Evolutionary conservation across 768 basidiomycete genomes (phyloP).

Genomic region (Phlebiopsis flavidoalba): DNA sequence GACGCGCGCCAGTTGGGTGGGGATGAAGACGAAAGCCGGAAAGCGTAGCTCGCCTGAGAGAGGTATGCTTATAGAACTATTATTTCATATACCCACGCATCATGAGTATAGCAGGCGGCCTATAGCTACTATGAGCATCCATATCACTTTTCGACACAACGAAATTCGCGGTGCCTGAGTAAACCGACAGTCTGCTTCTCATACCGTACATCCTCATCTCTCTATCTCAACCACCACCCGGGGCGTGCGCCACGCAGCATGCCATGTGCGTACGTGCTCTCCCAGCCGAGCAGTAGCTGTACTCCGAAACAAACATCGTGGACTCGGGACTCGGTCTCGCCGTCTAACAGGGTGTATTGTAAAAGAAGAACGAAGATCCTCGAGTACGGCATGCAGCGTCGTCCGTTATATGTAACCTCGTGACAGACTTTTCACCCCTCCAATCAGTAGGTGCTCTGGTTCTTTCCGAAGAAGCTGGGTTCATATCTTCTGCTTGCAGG

Average conservation of each 20-base stretch:
- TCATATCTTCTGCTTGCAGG: slow-evolving; percentile 29
- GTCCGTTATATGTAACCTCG: slow-evolving; percentile 77
- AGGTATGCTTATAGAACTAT: slow-evolving; percentile 34
- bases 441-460: slow-evolving; percentile 44
- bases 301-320: slow-evolving; percentile 76
- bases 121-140: slow-evolving; percentile 70
- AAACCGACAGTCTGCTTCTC: slow-evolving; percentile 52
- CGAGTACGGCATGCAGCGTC: slow-evolving; percentile 69
- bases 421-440: slow-evolving; percentile 83
- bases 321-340: slow-evolving; percentile 76
- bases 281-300: slow-evolving; percentile 73
- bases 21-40: slow-evolving; percentile 74
- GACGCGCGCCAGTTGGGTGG: slow-evolving; percentile 43
- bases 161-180: slow-evolving; percentile 67
- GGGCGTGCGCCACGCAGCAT: slow-evolving; percentile 84
- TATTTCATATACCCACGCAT: neutral
- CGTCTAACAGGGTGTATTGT: slow-evolving; percentile 55
- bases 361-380: slow-evolving; percentile 57
- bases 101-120: slow-evolving; percentile 43
- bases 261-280: slow-evolving; percentile 82
- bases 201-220: slow-evolving; percentile 49
- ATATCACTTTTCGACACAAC: slow-evolving; percentile 68
- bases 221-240: slow-evolving; percentile 54
- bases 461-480: too few species aligned
- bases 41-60: slow-evolving; percentile 50